These are phyloP conservation scores for Stipa capillata DNA, from an alignment of 176 grass and related monocot genomes.

Conservation along the genomic window DNA sequence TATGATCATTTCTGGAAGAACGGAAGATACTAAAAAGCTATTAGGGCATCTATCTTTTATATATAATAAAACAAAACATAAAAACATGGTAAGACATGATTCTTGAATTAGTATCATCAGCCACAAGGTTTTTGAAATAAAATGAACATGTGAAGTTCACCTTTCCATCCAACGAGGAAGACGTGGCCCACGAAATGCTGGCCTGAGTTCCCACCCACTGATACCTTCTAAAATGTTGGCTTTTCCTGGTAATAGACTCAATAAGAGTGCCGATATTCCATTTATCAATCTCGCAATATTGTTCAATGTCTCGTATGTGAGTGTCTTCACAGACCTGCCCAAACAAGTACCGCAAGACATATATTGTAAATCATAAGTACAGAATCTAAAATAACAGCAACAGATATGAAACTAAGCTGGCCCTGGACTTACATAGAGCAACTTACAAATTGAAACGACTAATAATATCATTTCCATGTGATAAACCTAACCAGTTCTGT, in stretches of 20 bases:
- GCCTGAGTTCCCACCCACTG: conserved; percentile 89
- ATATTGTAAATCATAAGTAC: neutral
- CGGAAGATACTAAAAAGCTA: neutral
- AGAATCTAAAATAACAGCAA: conserved; percentile 4
- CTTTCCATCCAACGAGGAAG: conserved; percentile 98
- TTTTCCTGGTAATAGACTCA: conserved; percentile 77
- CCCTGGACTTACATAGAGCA: neutral
- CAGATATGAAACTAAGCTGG: neutral
- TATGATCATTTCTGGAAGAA: neutral
- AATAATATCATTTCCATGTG: neutral
- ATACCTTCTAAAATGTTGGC: conserved; percentile 84
- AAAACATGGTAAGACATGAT: neutral
- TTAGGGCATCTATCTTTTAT: neutral
- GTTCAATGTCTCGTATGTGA: conserved; percentile 95
- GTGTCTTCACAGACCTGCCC: conserved; percentile 87
- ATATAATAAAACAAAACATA: neutral
- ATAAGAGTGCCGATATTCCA: conserved; percentile 78
- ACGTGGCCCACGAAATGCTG: conserved; percentile 72
- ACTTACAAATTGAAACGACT: neutral
- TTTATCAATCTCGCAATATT: conserved; percentile 95
- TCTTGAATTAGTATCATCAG: neutral
- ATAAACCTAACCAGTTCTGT: neutral
- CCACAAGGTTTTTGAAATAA: neutral
- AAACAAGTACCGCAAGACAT: conserved; percentile 19
- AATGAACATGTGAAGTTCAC: conserved; percentile 26